Base-by-base conservation (phyloP, 306 rosid genomes). In the Corylus heterophylla region DNA sequence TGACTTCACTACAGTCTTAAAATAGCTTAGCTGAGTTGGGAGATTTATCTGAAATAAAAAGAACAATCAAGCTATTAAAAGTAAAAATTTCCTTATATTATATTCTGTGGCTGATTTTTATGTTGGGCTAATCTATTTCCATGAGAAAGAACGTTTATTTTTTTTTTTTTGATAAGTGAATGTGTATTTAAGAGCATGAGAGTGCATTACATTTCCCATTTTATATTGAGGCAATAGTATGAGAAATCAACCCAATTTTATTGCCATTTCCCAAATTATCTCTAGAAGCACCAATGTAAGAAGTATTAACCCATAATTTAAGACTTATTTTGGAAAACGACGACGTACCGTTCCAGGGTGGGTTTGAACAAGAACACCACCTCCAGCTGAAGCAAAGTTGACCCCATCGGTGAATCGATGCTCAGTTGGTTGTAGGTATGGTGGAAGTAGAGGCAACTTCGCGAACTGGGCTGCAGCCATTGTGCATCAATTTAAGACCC, bases 371-470 rank as follows among this genome's bases (percentile, higher is more conserved):
- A 89, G 81, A 77, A 73, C 87, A 59, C 86, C 84, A 12, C 86
- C 73, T 52, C 89, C 93, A 44, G 20, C 87, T 1, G 83, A 83
- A 18, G 88, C 89, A 54, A 89, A 84, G 76, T 85, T 89, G 4
- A 70, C 80, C 13, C 91, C 88, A 12, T 79, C 2, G 0, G 16
- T 67, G n/a, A 70, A 85, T 0, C 39, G 71, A 31, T 61, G 59
- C 7, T 16, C 22, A 17, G 39, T 76, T 0, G 88, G 87, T 31
- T 87, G 35, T 9, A 89, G 73, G 61, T 78, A 89, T 2, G 91
- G 86, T 12, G 80, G 83, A 78, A 87, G 22, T 3, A 79, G 14
- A 2, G 82, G 85, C 72, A 88, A 71, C 22, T 82, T 64, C 29
- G 89, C 88, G 49, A 74, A 80, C 71, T 84, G 78, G 76, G 85